These are phyloP conservation scores for Bodo saltans DNA, from an alignment of 78 protist genomes.

Conservation along the genomic window DNA sequence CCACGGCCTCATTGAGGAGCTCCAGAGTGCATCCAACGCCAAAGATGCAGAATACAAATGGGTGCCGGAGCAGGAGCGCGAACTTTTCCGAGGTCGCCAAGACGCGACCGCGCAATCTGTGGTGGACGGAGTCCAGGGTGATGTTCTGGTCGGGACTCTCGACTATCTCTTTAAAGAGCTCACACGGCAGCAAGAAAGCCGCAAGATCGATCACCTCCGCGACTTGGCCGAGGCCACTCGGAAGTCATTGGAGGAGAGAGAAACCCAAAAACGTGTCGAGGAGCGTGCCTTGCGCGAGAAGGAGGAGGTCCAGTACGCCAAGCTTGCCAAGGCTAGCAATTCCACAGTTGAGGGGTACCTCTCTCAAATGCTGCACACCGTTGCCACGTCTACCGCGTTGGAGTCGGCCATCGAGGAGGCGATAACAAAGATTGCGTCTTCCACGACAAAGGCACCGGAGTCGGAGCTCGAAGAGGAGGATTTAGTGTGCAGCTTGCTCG, in stretches of 20 bases:
- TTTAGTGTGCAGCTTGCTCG: background rate
- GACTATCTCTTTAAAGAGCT: conserved; percentile 69
- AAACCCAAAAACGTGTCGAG: conserved; percentile 37
- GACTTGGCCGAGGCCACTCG: conserved; percentile 56
- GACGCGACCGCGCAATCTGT: background rate
- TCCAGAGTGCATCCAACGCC: conserved; percentile 21
- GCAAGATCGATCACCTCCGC: conserved; percentile 36
- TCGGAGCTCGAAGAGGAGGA: background rate
- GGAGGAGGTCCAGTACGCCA: conserved; percentile 22
- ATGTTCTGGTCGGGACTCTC: conserved; percentile 39
- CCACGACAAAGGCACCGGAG: background rate
- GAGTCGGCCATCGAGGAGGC: conserved; percentile 22
- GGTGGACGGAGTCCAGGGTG: conserved; percentile 28
- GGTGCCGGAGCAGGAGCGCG: background rate
- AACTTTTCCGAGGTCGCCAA: background rate
- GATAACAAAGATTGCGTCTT: too few relatives aligned
- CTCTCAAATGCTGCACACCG: background rate
- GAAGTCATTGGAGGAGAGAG: conserved; percentile 54
- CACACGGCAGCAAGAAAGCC: conserved; percentile 46
- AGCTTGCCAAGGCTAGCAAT: conserved; percentile 5
- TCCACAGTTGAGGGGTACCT: conserved; percentile 19
- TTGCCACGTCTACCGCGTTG: background rate
- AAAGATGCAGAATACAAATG: background rate
- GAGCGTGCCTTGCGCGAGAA: conserved; percentile 39
- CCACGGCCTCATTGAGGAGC: conserved; percentile 64